Percentiles rank a stretch among this genome's conserved stretches.
Conservation (phyloP, 306 rosid genomes). For the Cercis canadensis region DNA sequence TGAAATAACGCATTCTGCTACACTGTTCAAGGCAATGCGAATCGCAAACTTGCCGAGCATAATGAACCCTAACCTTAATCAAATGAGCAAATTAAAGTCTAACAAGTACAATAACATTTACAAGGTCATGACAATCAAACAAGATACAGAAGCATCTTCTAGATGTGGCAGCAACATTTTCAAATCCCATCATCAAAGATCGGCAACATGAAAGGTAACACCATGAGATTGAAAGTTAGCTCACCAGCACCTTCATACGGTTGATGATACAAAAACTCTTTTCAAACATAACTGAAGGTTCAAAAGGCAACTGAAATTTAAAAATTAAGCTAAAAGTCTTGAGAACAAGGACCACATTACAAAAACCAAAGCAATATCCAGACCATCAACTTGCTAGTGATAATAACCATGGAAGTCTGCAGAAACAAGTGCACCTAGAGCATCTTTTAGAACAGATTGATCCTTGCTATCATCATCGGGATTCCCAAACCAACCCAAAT, state of each 20-base stretch:
- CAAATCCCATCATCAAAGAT: not conserved
- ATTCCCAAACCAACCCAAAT: conserved; percentile 47
- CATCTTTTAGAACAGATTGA: conserved; percentile 30
- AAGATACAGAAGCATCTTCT: not conserved
- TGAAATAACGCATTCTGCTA: not conserved
- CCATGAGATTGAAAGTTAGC: not conserved
- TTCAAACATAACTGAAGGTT: not conserved
- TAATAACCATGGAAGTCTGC: conserved; percentile 43
- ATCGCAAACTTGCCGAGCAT: too few species aligned
- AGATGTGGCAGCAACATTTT: not conserved
- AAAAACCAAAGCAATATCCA: conserved; percentile 32
- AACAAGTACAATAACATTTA: not conserved
- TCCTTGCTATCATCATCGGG: conserved; percentile 32
- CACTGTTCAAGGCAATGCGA: not conserved
- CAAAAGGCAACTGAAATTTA: not conserved
- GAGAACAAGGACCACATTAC: conserved; percentile 35
- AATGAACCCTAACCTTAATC: too few species aligned
- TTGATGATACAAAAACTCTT: not conserved
- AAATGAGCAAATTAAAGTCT: not conserved
- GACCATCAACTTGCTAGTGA: conserved; percentile 37
- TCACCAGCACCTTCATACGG: not conserved
- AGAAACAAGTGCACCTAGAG: conserved; percentile 40
- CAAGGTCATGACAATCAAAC: not conserved
- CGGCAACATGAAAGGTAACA: not conserved
- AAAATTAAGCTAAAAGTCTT: conserved; percentile 33